These are phyloP conservation scores for Marvania coccoides DNA, from an alignment of 139 green algal genomes.

Conservation along the genomic window DNA sequence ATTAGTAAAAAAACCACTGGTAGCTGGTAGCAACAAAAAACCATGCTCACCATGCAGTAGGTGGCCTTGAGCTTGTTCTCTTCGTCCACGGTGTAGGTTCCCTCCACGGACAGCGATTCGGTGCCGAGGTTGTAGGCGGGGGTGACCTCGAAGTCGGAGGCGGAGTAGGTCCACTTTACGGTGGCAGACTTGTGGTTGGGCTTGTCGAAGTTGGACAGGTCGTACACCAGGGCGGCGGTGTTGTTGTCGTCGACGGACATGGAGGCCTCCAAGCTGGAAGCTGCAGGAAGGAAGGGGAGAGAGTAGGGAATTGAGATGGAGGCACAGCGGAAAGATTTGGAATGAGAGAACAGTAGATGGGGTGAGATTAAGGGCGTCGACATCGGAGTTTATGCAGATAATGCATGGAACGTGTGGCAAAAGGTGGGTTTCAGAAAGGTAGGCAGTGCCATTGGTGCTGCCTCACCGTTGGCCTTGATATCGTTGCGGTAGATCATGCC, in stretches of 20 bases:
- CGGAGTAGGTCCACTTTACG: constrained; percentile 14
- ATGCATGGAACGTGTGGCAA: too few species aligned
- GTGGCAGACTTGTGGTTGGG: constrained; percentile 15
- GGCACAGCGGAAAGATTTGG: background rate
- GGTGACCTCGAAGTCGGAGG: constrained; percentile 10
- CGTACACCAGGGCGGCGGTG: constrained; percentile 15
- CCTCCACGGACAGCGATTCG: constrained; percentile 6
- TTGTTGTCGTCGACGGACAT: constrained; percentile 28
- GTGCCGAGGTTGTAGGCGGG: constrained; percentile 29
- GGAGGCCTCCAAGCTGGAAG: constrained; percentile 11
- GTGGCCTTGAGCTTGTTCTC: constrained; percentile 20
- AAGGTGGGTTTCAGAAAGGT: too few species aligned
- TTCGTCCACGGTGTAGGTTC: constrained; percentile 17
- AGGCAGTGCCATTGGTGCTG: background rate
- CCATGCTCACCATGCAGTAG: constrained; percentile 11
- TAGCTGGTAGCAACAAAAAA: background rate
- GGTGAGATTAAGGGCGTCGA: too few species aligned
- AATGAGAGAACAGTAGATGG: too few species aligned
- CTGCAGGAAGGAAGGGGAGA: background rate
- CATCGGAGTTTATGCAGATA: too few species aligned
- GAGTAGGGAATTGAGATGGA: background rate
- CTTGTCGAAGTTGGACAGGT: background rate
- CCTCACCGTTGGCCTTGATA: constrained; percentile 9
- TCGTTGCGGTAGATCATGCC: background rate
- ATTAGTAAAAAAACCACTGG: too few species aligned